These are phyloP conservation scores for Trichoderma sp. DNA, from an alignment of 2,329 filamentous ascomycete genomes.

Conservation along the genomic window DNA sequence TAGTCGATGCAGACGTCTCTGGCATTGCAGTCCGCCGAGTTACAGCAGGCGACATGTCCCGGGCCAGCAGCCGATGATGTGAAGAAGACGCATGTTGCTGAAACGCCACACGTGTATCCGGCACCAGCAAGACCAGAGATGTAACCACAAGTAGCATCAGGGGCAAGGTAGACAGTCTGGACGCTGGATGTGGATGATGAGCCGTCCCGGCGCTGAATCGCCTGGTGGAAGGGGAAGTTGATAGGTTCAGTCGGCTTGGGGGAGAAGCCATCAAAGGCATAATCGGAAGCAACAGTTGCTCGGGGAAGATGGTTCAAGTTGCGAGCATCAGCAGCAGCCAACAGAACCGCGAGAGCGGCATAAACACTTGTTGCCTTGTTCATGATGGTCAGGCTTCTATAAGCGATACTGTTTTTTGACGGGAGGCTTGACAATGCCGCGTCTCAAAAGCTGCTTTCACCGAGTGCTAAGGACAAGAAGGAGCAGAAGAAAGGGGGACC, in stretches of 20 bases:
- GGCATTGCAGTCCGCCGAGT: slow-evolving; percentile 33
- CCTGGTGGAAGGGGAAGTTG: slow-evolving; percentile 26
- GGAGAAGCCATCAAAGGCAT: slow-evolving; percentile 34
- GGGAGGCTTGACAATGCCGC: background rate
- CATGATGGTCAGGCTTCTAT: slow-evolving; percentile 23
- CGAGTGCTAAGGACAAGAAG: slow-evolving; percentile 13
- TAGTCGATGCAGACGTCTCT: slow-evolving; percentile 41
- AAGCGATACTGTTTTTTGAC: background rate
- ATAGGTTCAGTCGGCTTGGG: slow-evolving; percentile 44
- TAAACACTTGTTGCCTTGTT: slow-evolving; percentile 22
- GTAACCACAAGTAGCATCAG: slow-evolving; percentile 51
- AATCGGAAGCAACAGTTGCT: slow-evolving; percentile 35
- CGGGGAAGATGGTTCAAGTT: slow-evolving; percentile 28
- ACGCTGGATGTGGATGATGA: slow-evolving; percentile 23
- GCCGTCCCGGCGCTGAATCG: slow-evolving; percentile 29
- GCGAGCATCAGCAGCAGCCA: slow-evolving; percentile 33
- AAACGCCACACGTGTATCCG: slow-evolving; percentile 38
- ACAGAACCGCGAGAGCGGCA: slow-evolving; percentile 28
- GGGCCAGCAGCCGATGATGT: slow-evolving; percentile 27
- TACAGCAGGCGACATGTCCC: slow-evolving; percentile 45
- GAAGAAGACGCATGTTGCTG: slow-evolving; percentile 41
- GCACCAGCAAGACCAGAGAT: slow-evolving; percentile 40
- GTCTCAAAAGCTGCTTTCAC: background rate
- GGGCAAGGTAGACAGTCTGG: slow-evolving; percentile 38
- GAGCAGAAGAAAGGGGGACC: slow-evolving; percentile 1